phyloP scores from a whole-genome alignment of 2,329 filamentous ascomycete genomes.

The Mariannaea sp. region DNA sequence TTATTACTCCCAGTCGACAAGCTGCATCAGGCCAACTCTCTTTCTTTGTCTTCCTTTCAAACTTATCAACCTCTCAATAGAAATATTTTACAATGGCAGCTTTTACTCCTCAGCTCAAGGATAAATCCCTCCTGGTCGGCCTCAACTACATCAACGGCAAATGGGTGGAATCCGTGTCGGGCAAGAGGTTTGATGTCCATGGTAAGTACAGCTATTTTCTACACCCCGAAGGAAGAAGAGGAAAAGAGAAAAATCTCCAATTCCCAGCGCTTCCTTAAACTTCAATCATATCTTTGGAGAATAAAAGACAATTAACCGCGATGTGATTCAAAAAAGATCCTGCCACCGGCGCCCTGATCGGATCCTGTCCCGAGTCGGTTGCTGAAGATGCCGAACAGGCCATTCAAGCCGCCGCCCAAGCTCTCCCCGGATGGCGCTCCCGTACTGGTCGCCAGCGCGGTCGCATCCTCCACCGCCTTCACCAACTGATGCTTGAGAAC shows the following conservation, averaged over 20 bases:
- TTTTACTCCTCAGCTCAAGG: slow-evolving; percentile 50
- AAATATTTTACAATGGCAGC: slow-evolving; percentile 5
- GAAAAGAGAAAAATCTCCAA: too few relatives aligned
- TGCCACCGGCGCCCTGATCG: slow-evolving; percentile 68
- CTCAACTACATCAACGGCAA: slow-evolving; percentile 74
- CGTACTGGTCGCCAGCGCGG: slow-evolving; percentile 62
- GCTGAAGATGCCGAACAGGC: slow-evolving; percentile 67
- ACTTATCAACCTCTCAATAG: neutral
- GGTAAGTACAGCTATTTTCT: too few relatives aligned
- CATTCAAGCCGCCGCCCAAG: slow-evolving; percentile 68
- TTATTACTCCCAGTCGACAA: neutral
- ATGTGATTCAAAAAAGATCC: slow-evolving; percentile 55
- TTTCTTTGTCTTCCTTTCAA: too few relatives aligned
- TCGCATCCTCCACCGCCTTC: slow-evolving; percentile 63
- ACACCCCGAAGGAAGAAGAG: too few relatives aligned
- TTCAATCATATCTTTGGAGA: neutral
- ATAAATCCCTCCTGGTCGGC: slow-evolving; percentile 59
- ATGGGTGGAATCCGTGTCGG: slow-evolving; percentile 71
- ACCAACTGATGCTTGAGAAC: slow-evolving; percentile 66
- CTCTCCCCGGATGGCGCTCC: slow-evolving; percentile 61
- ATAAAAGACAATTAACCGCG: neutral
- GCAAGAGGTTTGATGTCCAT: slow-evolving; percentile 70
- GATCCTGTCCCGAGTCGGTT: slow-evolving; percentile 71
- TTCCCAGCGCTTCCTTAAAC: too few relatives aligned
- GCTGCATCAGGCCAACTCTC: too few relatives aligned